Evolutionary conservation across 148 eudicot genomes (phyloP), one percentile per base, ranked within the genome.

Genomic region (Oxyria digyna): DNA sequence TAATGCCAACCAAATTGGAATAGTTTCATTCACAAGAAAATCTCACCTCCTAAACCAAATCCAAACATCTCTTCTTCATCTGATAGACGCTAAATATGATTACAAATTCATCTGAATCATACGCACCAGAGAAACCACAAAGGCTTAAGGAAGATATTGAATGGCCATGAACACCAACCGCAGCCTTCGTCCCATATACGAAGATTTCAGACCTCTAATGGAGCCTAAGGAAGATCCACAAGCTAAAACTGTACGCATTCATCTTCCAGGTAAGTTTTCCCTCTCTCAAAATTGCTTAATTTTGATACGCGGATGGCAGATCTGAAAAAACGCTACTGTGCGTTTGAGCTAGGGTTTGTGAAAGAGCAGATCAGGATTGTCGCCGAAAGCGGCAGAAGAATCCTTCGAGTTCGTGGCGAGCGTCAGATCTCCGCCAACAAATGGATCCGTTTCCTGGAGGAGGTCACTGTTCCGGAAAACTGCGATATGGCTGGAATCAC

Each of bases 381-480:
- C 48, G 84, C 87, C 3, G 88, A 85, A 73, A 76, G 80, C 31
- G 64, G n/a, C 37, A 67, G 14, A 48, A 78, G 83, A 15, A 33
- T 70, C 1, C 33, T 89, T 6, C 81, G 85, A 72, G 74, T 85
- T 31, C 74, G 76, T 0, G 96, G 96, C 33, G 90, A 84, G 42
- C 83, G 88, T 18, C 54, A 74, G 6, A 37, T 78, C 69, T 72
- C 59, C 0, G 83, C 76, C 6, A 83, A 82, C 72, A 82, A 72
- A 83, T 76, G 81, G 82, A 80, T 77, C 54, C 83, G 89, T 5
- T 87, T 90, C 57, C 76, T 73, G 18, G 86, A 85, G 57, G 86
- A 85, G 17, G 77, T 73, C 55, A 67, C 31, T 1, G 76, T 81
- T 8, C 97, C 91, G 0, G 72, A 86, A 57, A 71, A 79, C 17